Evolutionary conservation across 768 basidiomycete genomes (phyloP).

Genomic region (Leccinum subgranulosum): DNA sequence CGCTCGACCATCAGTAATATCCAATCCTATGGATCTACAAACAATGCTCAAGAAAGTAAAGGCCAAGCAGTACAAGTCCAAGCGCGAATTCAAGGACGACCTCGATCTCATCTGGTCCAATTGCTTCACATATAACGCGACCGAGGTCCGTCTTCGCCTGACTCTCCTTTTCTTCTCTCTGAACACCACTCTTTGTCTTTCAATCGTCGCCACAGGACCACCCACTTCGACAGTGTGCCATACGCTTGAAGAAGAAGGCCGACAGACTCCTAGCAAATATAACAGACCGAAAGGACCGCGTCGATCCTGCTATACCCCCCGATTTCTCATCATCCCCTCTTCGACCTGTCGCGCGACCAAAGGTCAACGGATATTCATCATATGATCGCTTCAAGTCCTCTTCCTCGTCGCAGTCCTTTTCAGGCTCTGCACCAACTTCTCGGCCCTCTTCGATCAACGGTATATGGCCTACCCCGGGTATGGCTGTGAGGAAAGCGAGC

Average conservation of each 20-base stretch:
- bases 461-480: slow-evolving; percentile 8
- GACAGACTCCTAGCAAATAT: slow-evolving; percentile 85
- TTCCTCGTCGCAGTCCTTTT: slow-evolving; percentile 19
- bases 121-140: slow-evolving; percentile 88
- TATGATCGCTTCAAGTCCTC: slow-evolving; percentile 24
- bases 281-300: slow-evolving; percentile 81
- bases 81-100: slow-evolving; percentile 91
- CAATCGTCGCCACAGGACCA: slow-evolving; percentile 59
- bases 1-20: slow-evolving; percentile 61
- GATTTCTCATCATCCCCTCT: slow-evolving; percentile 33
- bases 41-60: slow-evolving; percentile 95
- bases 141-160: slow-evolving; percentile 61
- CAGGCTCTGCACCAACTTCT: background rate
- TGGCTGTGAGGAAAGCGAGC: slow-evolving; percentile 17
- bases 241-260: slow-evolving; percentile 79
- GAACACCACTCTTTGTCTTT: background rate
- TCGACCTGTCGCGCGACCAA: slow-evolving; percentile 38
- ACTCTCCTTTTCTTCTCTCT: background rate
- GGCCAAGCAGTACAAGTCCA: slow-evolving; percentile 86
- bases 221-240: slow-evolving; percentile 79
- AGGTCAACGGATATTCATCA: slow-evolving; percentile 39
- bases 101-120: slow-evolving; percentile 97
- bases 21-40: slow-evolving; percentile 92
- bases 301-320: slow-evolving; percentile 63
- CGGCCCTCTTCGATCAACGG: slow-evolving; percentile 19